Evolutionary conservation across 768 basidiomycete species (phyloP), one percentile per base, ranked within the genome.

Genomic region (Amanita pseudoporphyria): DNA sequence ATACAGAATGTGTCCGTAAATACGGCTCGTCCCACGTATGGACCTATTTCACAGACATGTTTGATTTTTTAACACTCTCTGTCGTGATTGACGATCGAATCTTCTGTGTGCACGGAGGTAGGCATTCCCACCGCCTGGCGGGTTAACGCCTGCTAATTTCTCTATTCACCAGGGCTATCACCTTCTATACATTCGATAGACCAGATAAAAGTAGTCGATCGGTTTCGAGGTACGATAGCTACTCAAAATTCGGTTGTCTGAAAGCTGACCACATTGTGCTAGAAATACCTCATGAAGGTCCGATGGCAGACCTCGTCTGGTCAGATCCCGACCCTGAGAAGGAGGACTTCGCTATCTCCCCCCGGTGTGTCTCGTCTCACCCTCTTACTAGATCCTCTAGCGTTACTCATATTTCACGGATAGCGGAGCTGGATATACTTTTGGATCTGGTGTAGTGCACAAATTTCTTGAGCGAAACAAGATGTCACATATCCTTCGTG

Each of bases 21-120:
- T 99, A 99, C 59, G 94, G 93, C 48, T 85, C 89, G 2, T 83
- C 93, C 28, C 85, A 87, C 58, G 95, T 97, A 30, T 99, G 96
- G 96, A 93, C 91, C 22, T 97, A 98, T 67, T 98, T 99, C 61
- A 99, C 96, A 52, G 96, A 99, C 69, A 96, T 99, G 95, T 99
- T 99, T 67, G 96, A 99, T 72, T 99, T 93, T 71, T 69, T 99
- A 57, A 98, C 96, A 9, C 73, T 99, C 50, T 93, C 90, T 30
- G 94, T 95, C 50, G 96, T 99, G 54, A 97, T 99, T 58, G 96
- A 99, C 69, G 93, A 99, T 71, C 84, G 84, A 60, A 97, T 99
- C 76, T 97, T 99, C 66, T 99, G 96, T 59, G 95, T 99, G 9
- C 96, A 99, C 58, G 96, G 96, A 58, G 95, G 95, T 91, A 57